A percentile compares a stretch with the other conserved stretches of the same genome.
These are phyloP conservation scores for Metschnikowia reukaufii DNA, from an alignment of 805 yeast species.

Conservation along the genomic window DNA sequence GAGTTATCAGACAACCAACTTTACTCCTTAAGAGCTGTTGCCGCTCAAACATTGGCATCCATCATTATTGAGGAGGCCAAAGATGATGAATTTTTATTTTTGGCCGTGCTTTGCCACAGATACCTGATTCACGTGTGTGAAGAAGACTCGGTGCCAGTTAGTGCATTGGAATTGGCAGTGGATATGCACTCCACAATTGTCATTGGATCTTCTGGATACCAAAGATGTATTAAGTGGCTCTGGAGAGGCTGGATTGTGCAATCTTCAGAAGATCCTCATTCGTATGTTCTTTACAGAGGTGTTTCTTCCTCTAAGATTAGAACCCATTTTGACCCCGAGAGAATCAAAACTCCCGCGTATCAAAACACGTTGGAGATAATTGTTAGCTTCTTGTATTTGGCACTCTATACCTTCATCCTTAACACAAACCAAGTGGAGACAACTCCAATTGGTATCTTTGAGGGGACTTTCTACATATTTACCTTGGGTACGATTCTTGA, in stretches of 20 bases:
- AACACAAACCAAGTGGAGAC: slow-evolving; percentile 51
- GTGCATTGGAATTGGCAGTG: slow-evolving; percentile 80
- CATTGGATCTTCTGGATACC: slow-evolving; percentile 79
- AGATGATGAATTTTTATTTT: slow-evolving; percentile 62
- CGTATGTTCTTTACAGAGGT: slow-evolving; percentile 63
- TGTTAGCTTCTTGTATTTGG: slow-evolving; percentile 62
- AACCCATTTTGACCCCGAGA: slow-evolving; percentile 75
- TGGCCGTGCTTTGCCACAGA: slow-evolving; percentile 75
- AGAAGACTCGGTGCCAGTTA: slow-evolving; percentile 60
- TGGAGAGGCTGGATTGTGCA: slow-evolving; percentile 95
- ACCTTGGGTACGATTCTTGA: slow-evolving; percentile 67
- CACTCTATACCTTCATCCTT: slow-evolving; percentile 61
- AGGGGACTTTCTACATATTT: slow-evolving; percentile 59
- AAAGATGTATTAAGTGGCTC: slow-evolving; percentile 82
- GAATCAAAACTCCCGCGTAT: slow-evolving; percentile 82
- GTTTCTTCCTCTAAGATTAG: slow-evolving; percentile 53
- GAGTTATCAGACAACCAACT: slow-evolving; percentile 71
- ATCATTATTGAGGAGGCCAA: slow-evolving; percentile 61
- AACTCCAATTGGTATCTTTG: slow-evolving; percentile 42
- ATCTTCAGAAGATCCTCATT: slow-evolving; percentile 63
- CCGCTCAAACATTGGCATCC: slow-evolving; percentile 76
- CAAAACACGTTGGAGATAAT: slow-evolving; percentile 73
- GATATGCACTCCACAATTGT: slow-evolving; percentile 79
- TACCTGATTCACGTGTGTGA: slow-evolving; percentile 65
- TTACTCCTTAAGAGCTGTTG: slow-evolving; percentile 56